These are phyloP conservation scores for Boechera stricta DNA, from an alignment of 345 rosid genomes.

Conservation along the genomic window DNA sequence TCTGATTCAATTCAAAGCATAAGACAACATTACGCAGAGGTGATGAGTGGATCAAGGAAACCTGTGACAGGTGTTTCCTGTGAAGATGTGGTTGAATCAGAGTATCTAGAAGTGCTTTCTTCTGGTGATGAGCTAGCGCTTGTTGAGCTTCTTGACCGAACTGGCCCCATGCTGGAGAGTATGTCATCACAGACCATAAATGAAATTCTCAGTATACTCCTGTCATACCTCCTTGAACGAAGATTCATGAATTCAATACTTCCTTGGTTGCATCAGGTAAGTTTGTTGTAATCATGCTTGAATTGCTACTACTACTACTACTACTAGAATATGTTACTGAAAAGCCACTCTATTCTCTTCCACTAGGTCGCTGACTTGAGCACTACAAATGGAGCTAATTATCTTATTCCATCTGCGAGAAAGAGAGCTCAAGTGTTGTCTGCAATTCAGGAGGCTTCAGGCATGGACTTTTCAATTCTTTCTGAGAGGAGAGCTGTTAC, in stretches of 20 bases:
- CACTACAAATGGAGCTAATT: slow-evolving; percentile 70
- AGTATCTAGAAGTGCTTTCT: slow-evolving; percentile 76
- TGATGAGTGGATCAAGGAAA: slow-evolving; percentile 58
- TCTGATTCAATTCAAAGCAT: slow-evolving; percentile 45
- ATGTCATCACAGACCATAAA: slow-evolving; percentile 65
- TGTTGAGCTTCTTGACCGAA: slow-evolving; percentile 81
- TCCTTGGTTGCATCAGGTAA: slow-evolving; percentile 96
- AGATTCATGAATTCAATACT: slow-evolving; percentile 65
- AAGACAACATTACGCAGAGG: slow-evolving; percentile 48
- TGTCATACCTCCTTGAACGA: slow-evolving; percentile 66
- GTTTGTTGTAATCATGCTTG: slow-evolving; percentile 35
- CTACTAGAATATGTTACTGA: background rate
- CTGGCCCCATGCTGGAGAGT: slow-evolving; percentile 83
- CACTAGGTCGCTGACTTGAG: slow-evolving; percentile 78
- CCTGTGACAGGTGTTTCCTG: slow-evolving; percentile 59
- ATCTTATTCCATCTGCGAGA: slow-evolving; percentile 61
- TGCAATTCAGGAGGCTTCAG: slow-evolving; percentile 77
- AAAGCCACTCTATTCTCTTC: slow-evolving; percentile 1
- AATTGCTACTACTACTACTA: background rate
- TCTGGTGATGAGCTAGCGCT: slow-evolving; percentile 69
- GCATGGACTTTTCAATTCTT: slow-evolving; percentile 67
- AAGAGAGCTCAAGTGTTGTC: slow-evolving; percentile 65
- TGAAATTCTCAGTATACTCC: slow-evolving; percentile 70
- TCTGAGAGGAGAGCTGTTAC: slow-evolving; percentile 67
- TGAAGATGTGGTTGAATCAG: slow-evolving; percentile 81